Evolutionary conservation across 2,329 filamentous ascomycete species (phyloP), one percentile per base, ranked within the genome.

Genomic region (Exutisphaerella laricina): DNA sequence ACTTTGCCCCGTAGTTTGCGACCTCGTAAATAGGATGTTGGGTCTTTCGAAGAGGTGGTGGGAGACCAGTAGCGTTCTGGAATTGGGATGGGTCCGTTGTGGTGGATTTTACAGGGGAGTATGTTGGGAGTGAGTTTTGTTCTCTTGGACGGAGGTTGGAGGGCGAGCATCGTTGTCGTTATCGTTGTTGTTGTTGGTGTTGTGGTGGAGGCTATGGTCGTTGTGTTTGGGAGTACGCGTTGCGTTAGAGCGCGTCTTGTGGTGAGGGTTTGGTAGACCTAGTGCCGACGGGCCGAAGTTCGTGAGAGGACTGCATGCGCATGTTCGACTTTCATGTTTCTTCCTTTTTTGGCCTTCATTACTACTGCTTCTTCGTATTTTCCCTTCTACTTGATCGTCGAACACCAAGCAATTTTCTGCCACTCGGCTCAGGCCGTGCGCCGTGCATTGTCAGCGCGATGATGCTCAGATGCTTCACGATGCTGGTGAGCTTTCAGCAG

Each of bases 51-150:
- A 29, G 23, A 26, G 12, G 41, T 16, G 6, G 32, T 65, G 1
- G 86, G 84, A 4, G 69, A 72, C 88, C 88, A 96, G 61, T 86
- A 88, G 31, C 79, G 70, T 16, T 76, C 65, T 4, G 76, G 69
- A 1, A 79, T 70, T 38, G 80, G 75, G 41, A 90, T 71, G 1
- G 80, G 72, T 1, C 89, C 89, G 55, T 85, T 79, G 64, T 94
- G 83, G 56, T 89, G 76, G 58, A 96, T 79, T 41, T 79, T 78
- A 57, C 86, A 92, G 3, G 89, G 88, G 10, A 96, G 73, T 14
- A 95, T 69, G 58, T 95, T 83, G 3, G 83, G 77, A 0, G 72
- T 78, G 41, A 71, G 70, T 46, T 72, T 71, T 12, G 45, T 48
- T 23, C 55, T 48, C 3, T 50, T 41, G 12, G 47, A 42, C 23